Percentiles rank a stretch among this genome's conserved stretches.
Conservation (phyloP, 371 early-diverging fungal genomes). For the Lichtheimia ramosa region DNA sequence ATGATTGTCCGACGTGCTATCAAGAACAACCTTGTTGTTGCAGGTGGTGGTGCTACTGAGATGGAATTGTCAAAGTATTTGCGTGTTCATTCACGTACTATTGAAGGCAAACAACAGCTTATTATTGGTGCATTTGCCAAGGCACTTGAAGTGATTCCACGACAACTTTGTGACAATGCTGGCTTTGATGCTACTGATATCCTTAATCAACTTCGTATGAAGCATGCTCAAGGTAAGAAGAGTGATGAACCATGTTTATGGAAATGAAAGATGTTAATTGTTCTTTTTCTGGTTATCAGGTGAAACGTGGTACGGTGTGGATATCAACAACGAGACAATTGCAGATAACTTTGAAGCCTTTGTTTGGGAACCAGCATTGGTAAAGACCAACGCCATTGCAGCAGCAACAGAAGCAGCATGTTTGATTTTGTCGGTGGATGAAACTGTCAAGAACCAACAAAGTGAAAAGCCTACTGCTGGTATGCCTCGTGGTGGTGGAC, state of each 20-base stretch:
- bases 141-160: conserved; percentile 98
- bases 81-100: conserved; percentile 88
- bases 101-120: conserved; percentile 96
- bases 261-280: conserved; percentile 4
- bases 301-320: conserved; percentile 92
- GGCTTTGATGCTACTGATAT: conserved; percentile 99
- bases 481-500: conserved; percentile 46
- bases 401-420: conserved; percentile 98
- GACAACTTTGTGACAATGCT: conserved; percentile 98
- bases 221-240: conserved; percentile 89
- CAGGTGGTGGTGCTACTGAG: conserved; percentile 98
- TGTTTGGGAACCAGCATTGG: conserved; percentile 99
- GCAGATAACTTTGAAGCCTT: conserved; percentile 92
- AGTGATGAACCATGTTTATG: conserved; percentile 13
- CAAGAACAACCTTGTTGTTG: conserved; percentile 93
- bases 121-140: conserved; percentile 96
- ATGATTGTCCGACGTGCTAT: conserved; percentile 98
- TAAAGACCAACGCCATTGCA: conserved; percentile 97
- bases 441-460: conserved; percentile 85
- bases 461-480: conserved; percentile 65
- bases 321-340: conserved; percentile 88
- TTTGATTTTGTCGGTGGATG: conserved; percentile 94
- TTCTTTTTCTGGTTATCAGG: conserved; percentile 26
- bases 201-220: conserved; percentile 95
- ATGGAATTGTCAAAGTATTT: conserved; percentile 98